These are phyloP conservation scores for Paracoccidioides lutzii DNA, from an alignment of 2,329 filamentous ascomycete genomes.

Conservation along the genomic window DNA sequence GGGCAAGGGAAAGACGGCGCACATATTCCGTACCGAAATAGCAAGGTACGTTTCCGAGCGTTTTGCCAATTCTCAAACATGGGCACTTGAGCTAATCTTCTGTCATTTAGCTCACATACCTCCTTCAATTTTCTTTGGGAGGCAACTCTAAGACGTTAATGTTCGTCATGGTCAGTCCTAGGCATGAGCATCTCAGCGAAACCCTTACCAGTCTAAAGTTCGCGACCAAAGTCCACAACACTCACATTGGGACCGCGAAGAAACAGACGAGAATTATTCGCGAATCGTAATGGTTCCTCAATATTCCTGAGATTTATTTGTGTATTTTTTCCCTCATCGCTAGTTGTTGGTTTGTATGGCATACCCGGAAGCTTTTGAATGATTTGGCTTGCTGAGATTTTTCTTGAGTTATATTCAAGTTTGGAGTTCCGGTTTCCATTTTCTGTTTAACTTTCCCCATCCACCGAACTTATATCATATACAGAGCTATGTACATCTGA, in stretches of 20 bases:
- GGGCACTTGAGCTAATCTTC: not conserved
- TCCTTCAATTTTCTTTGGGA: constrained; percentile 86
- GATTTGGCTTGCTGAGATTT: constrained; percentile 2
- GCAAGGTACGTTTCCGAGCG: constrained; percentile 48
- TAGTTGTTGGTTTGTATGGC: not conserved
- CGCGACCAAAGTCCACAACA: constrained; percentile 81
- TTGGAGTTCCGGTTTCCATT: constrained; percentile 14
- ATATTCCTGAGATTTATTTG: not conserved
- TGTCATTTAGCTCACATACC: constrained; percentile 60
- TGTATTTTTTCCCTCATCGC: not conserved
- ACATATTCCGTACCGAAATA: constrained; percentile 90
- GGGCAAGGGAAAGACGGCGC: constrained; percentile 62
- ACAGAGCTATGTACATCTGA: not conserved
- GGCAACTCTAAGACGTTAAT: constrained; percentile 97
- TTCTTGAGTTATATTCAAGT: constrained; percentile 6
- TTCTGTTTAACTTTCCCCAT: constrained; percentile 7
- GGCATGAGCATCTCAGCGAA: constrained; percentile 82
- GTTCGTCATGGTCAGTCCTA: constrained; percentile 95
- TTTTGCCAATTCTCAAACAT: not conserved
- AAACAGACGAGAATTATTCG: constrained; percentile 25
- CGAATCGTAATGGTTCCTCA: constrained; percentile 17
- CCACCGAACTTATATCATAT: constrained; percentile 1
- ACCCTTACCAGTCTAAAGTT: constrained; percentile 91
- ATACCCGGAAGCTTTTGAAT: not conserved
- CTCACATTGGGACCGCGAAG: constrained; percentile 77